These are phyloP conservation scores for Haplographium delicatum DNA, from an alignment of 495 filamentous ascomycete species.

Conservation along the genomic window DNA sequence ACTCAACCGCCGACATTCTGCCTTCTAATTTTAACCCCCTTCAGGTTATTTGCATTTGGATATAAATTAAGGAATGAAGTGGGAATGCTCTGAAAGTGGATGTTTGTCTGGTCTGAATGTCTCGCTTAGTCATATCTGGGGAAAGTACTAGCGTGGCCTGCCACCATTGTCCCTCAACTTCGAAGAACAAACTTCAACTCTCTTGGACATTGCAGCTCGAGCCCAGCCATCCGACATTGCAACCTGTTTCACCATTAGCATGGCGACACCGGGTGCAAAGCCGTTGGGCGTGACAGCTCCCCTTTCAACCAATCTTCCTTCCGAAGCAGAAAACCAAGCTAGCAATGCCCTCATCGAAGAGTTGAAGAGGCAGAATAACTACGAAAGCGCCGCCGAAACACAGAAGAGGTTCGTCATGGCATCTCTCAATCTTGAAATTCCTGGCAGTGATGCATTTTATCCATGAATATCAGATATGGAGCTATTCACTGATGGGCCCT, in stretches of 20 bases:
- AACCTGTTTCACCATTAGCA: conserved; percentile 3
- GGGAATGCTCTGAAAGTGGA: not conserved
- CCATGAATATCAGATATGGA: no score
- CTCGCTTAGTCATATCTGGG: not conserved
- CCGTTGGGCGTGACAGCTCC: conserved; percentile 69
- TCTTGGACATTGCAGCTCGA: not conserved
- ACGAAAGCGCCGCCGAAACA: conserved; percentile 75
- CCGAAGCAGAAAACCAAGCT: conserved; percentile 62
- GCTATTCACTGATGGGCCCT: not conserved
- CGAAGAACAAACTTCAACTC: not conserved
- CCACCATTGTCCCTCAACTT: not conserved
- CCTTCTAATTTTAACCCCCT: not conserved
- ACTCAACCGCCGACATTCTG: conserved; percentile 15
- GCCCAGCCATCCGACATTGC: not conserved
- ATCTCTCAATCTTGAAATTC: not conserved
- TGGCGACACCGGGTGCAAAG: conserved; percentile 20
- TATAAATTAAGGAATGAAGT: not conserved
- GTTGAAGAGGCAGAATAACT: conserved; percentile 82
- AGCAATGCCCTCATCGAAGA: conserved; percentile 77
- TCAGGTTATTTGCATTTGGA: not conserved
- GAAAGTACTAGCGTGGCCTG: no score
- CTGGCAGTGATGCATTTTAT: no score
- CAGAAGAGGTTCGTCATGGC: conserved; percentile 55
- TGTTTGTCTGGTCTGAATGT: not conserved
- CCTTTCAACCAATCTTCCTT: conserved; percentile 72